Evolutionary conservation across 768 basidiomycete species (phyloP), one percentile per base, ranked within the genome.

Genomic region (Pulveroboletus sp.): DNA sequence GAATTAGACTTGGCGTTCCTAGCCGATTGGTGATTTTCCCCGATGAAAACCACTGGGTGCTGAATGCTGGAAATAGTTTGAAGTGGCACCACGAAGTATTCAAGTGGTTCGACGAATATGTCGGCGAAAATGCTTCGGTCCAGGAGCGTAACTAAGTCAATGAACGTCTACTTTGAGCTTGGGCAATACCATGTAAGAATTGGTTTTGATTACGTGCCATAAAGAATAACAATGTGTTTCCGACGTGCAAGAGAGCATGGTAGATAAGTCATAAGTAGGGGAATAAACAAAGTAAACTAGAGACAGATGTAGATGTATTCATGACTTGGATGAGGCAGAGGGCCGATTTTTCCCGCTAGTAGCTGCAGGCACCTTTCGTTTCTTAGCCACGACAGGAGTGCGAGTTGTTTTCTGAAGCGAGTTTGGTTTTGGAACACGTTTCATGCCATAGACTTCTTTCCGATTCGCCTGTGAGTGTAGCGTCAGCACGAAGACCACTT

Each of bases 1-100:
- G 44, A 29, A 47, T 19, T 45, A 91, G 90, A 60, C 79, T 73
- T 37, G 82, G 78, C 8, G 69, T 94, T 25, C 85, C 86, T 5
- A 87, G 82, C 53, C 79, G 91, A 35, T 71, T 93, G 21, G 79
- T 94, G 11, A 77, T 91, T 51, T 94, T 93, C 77, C 89, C 90
- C 0, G 82, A 87, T 56, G 94, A 95, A 69, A 95, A 94, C 56
- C 93, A 95, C 63, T 93, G 93, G 94, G 91, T 91, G 21, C 58
- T 90, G 52, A 78, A 88, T 46, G 86, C 85, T 50, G 84, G 82
- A 45, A 90, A 90, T 57, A 87, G 90, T 62, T 70, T 95, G 65
- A 92, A 93, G 65, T 98, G 95, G 95, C 91, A 97, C 69, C 75
- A 87, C 55, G 95, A 99, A 65, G 87, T 98, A 12, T 86, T 99